A percentile compares a stretch with the other conserved stretches of the same genome.
These are phyloP conservation scores for Phyllosticta paracitricarpa DNA, from an alignment of 2,329 filamentous ascomycete species.

Conservation along the genomic window DNA sequence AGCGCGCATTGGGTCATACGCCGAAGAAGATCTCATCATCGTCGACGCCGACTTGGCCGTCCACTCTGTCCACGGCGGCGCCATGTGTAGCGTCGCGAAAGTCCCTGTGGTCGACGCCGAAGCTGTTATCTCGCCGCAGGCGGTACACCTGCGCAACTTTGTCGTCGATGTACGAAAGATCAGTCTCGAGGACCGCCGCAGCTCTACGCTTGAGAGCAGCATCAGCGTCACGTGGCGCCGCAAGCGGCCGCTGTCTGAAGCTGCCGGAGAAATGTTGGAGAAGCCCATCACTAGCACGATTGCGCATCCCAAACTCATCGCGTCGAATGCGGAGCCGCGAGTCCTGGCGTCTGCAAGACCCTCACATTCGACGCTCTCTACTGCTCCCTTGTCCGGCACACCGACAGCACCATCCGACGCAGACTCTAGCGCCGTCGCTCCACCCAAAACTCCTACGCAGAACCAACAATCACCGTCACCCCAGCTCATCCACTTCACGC, in stretches of 20 bases:
- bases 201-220: slow-evolving; percentile 63
- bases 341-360: slow-evolving; percentile 50
- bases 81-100: slow-evolving; percentile 41
- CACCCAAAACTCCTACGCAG: not conserved
- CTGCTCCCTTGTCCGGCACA: not conserved
- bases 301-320: slow-evolving; percentile 66
- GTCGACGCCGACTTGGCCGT: slow-evolving; percentile 57
- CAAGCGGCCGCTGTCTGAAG: slow-evolving; percentile 15
- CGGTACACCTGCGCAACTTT: slow-evolving; percentile 63
- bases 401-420: not conserved
- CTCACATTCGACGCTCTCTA: slow-evolving; percentile 17
- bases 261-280: not conserved
- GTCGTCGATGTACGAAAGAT: slow-evolving; percentile 64
- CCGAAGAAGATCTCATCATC: slow-evolving; percentile 50
- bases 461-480: slow-evolving; percentile 11
- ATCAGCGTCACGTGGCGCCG: slow-evolving; percentile 73
- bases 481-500: slow-evolving; percentile 36
- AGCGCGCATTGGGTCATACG: slow-evolving; percentile 65
- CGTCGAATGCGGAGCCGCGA: slow-evolving; percentile 76
- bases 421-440: not conserved
- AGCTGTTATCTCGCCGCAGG: slow-evolving; percentile 50
- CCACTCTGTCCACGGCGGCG: slow-evolving; percentile 50
- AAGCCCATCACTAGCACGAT: slow-evolving; percentile 43
- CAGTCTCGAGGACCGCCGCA: slow-evolving; percentile 70
- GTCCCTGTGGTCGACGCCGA: slow-evolving; percentile 16